A percentile compares a stretch with the other conserved stretches of the same genome.
phyloP scores from a whole-genome alignment of 148 eudicot species.

The Mesembryanthemum crystallinum region DNA sequence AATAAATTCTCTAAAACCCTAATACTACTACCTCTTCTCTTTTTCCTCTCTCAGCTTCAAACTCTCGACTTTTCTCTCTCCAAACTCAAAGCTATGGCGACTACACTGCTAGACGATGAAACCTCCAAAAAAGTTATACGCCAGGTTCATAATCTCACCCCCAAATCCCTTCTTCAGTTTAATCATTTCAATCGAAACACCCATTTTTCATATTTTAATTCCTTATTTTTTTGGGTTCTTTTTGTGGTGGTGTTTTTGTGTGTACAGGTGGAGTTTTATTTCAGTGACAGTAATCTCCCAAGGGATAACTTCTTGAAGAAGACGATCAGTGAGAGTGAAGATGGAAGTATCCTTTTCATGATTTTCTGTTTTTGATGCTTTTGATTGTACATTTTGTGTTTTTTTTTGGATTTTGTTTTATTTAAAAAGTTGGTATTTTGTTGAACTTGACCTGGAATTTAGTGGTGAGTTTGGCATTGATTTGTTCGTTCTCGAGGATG shows the following conservation, averaged over 20 bases:
- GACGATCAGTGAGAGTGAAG: conserved; percentile 64
- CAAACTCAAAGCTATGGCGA: conserved; percentile 34
- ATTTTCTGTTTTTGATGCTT: background rate
- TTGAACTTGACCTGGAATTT: conserved; percentile 49
- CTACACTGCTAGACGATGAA: conserved; percentile 51
- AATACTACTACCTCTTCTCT: conserved; percentile 5
- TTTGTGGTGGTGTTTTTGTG: background rate
- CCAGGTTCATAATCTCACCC: conserved; percentile 44
- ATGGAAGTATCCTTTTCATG: conserved; percentile 80
- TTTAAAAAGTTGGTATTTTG: background rate
- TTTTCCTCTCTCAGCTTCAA: conserved; percentile 3
- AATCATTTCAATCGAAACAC: background rate
- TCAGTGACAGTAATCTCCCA: conserved; percentile 93
- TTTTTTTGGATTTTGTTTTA: background rate
- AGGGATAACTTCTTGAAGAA: conserved; percentile 59
- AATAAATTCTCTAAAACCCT: conserved; percentile 32
- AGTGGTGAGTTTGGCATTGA: conserved; percentile 93
- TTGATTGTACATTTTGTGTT: background rate
- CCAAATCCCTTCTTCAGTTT: background rate
- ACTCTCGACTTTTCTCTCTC: conserved; percentile 4
- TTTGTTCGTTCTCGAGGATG: conserved; percentile 87
- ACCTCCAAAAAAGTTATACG: conserved; percentile 77
- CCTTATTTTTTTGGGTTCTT: background rate
- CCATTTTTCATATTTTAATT: background rate
- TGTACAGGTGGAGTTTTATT: conserved; percentile 83